Evolutionary conservation across 2,329 filamentous ascomycete genomes (phyloP), one percentile per base, ranked within the genome.

Genomic region (Calonectria pauciramosa): DNA sequence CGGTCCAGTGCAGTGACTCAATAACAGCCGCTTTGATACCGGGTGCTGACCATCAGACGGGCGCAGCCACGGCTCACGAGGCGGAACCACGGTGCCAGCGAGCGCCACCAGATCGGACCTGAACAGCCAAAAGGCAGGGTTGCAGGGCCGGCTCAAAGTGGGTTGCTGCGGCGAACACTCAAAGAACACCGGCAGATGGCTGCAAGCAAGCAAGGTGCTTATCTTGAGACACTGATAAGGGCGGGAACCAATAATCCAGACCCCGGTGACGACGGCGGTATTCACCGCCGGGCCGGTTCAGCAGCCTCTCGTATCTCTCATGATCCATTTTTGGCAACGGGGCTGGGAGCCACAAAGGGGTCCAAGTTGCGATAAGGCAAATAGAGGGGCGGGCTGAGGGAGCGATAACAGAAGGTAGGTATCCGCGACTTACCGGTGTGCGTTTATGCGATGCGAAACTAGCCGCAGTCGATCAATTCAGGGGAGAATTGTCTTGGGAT

Each of bases 251-350:
- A 76, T 51, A 74, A 32, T 65, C 41, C 65, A 54, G n/a, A 30
- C 68, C 76, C 75, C 68, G 75, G 75, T 75, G 73, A 74, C 69
- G 68, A 54, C 73, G 71, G 75, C 73, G 71, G 75, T 72, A 74
- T 80, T 81, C 79, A 78, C 79, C 79, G 79, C 80, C 80, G 80
- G 80, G 70, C 80, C 80, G 80, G 80, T 76, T 76, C 79, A 51
- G 26, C 14, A 36, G 38, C 68, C 52, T 64, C 68, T 80, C 78
- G 76, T 80, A 75, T 78, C 75, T 74, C 71, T 67, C 36, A 13
- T 47, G 30, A 63, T 59, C 75, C 75, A 80, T 78, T 78, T 66
- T 68, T 65, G 69, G 64, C 30, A 67, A 65, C 59, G 54, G 60
- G 75, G 76, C 59, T 77, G 74, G 68, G 56, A 66, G 66, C 71